Conservation (phyloP, 2,329 filamentous ascomycete species). For the Penicillium sp. region DNA sequence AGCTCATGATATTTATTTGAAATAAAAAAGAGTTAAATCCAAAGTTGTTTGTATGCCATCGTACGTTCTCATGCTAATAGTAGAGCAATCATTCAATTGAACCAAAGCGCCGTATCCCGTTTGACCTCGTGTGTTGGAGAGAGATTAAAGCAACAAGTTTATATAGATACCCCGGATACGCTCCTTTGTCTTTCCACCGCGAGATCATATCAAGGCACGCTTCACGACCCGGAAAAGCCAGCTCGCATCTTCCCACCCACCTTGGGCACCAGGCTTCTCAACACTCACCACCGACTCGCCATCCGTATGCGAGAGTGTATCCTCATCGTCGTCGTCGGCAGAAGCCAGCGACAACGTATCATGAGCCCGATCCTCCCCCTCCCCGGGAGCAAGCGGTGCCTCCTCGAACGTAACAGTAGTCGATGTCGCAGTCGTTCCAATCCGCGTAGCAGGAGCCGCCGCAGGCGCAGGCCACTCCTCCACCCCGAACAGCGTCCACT, state of each 20-base stretch:
- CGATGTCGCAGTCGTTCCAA: conserved; percentile 22
- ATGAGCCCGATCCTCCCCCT: conserved; percentile 2
- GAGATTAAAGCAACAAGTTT: background rate
- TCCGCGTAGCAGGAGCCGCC: conserved; percentile 11
- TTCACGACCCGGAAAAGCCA: conserved; percentile 60
- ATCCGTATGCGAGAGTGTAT: conserved; percentile 32
- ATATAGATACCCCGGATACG: background rate
- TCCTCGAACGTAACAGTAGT: conserved; percentile 30
- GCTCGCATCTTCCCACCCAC: conserved; percentile 61
- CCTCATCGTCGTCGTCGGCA: conserved; percentile 27
- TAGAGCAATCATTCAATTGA: background rate
- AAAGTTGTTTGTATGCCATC: background rate
- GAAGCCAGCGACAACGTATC: conserved; percentile 18
- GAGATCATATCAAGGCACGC: conserved; percentile 33
- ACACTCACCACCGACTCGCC: conserved; percentile 27
- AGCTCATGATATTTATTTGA: conserved; percentile 5
- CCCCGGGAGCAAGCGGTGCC: background rate
- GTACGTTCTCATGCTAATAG: background rate
- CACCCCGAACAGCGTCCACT: conserved; percentile 59
- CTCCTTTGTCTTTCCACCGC: background rate
- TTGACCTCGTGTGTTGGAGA: background rate
- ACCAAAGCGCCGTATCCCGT: background rate
- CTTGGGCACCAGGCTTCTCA: conserved; percentile 42
- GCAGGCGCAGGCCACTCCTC: conserved; percentile 44
- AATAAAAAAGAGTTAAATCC: conserved; percentile 6